These are phyloP conservation scores for Xylaria arbuscula DNA, from an alignment of 2,329 filamentous ascomycete genomes.

Conservation along the genomic window DNA sequence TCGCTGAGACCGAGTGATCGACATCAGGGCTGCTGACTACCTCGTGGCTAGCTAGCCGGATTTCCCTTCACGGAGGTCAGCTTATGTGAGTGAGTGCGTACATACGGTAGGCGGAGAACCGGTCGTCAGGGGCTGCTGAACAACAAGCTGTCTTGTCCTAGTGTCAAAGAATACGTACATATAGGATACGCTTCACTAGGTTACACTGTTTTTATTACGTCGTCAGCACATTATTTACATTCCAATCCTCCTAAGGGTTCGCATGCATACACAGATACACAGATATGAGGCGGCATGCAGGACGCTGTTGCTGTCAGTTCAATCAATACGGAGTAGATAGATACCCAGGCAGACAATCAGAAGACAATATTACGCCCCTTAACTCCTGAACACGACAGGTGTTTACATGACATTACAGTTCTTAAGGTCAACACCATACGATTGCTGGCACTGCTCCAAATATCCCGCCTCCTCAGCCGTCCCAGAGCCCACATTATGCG, in stretches of 20 bases:
- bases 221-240: not conserved
- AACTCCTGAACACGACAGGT: not conserved
- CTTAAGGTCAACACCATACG: slow-evolving; percentile 58
- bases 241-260: slow-evolving; percentile 7
- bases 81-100: slow-evolving; percentile 3
- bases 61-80: slow-evolving; percentile 8
- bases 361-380: not conserved
- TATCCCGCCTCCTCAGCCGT: slow-evolving; percentile 81
- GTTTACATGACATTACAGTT: slow-evolving; percentile 66
- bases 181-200: not conserved
- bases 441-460: slow-evolving; percentile 72
- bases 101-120: not conserved
- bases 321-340: not conserved
- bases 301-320: not conserved
- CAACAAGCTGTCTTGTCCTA: not conserved
- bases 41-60: not conserved
- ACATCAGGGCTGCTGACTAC: slow-evolving; percentile 18
- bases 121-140: slow-evolving; percentile 5
- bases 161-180: not conserved
- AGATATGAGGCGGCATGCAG: not conserved
- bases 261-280: not conserved
- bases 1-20: not conserved
- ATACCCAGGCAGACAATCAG: too few species aligned
- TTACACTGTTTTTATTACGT: not conserved
- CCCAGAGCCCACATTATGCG: slow-evolving; percentile 65